These are phyloP conservation scores for Clarireedia homoeocarpa DNA, from an alignment of 2,329 filamentous ascomycete genomes.

Conservation along the genomic window DNA sequence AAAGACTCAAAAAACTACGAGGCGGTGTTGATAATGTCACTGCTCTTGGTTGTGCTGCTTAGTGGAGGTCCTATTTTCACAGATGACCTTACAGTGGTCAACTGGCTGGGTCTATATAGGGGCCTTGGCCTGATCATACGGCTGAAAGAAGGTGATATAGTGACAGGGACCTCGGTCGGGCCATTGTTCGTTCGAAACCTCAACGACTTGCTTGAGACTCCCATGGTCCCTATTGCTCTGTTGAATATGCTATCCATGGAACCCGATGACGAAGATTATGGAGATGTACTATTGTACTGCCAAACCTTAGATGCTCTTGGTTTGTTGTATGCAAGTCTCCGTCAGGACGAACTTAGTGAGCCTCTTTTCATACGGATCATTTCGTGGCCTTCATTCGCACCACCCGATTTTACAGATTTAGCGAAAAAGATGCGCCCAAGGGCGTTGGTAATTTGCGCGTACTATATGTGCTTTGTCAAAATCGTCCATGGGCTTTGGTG, in stretches of 20 bases:
- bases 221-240: slow-evolving; percentile 19
- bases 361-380: slow-evolving; percentile 21
- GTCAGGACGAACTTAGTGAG: slow-evolving; percentile 17
- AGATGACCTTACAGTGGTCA: slow-evolving; percentile 19
- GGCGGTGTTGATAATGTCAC: slow-evolving; percentile 22
- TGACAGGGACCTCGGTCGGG: slow-evolving; percentile 10
- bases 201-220: slow-evolving; percentile 12
- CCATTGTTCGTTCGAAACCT: slow-evolving; percentile 22
- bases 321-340: slow-evolving; percentile 22
- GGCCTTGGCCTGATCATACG: slow-evolving; percentile 10
- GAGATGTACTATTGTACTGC: slow-evolving; percentile 20
- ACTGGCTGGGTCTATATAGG: slow-evolving; percentile 23
- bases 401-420: slow-evolving; percentile 5
- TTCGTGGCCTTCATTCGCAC: slow-evolving; percentile 19
- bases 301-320: slow-evolving; percentile 21
- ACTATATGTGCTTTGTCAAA: slow-evolving; percentile 19
- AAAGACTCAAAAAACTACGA: slow-evolving; percentile 18
- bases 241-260: slow-evolving; percentile 21
- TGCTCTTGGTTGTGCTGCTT: slow-evolving; percentile 22
- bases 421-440: slow-evolving; percentile 13
- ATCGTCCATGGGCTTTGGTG: slow-evolving; percentile 18
- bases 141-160: slow-evolving; percentile 3
- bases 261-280: slow-evolving; percentile 20
- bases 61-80: slow-evolving; percentile 14
- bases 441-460: slow-evolving; percentile 16